Conservation (phyloP, 1,284 basidiomycete species). For the Cutaneotrichosporon mucoides region DNA sequence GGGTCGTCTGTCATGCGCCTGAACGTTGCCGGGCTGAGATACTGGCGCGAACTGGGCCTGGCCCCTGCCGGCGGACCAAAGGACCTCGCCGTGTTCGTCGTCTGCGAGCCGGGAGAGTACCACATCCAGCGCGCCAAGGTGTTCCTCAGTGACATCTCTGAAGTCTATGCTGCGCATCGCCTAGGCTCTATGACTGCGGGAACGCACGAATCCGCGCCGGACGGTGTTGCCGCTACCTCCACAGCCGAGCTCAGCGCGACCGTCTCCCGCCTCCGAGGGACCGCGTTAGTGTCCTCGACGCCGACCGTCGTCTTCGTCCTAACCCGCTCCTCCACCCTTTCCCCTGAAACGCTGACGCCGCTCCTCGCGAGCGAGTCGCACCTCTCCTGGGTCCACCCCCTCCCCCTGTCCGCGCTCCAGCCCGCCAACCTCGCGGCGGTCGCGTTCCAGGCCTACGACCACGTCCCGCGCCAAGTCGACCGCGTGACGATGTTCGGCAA, state of each 20-base stretch:
- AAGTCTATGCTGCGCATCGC: slow-evolving; percentile 20
- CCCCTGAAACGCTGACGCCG: slow-evolving; percentile 1
- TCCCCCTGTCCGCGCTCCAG: slow-evolving; percentile 7
- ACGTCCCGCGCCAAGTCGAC: slow-evolving; percentile 18
- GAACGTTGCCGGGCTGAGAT: slow-evolving; percentile 31
- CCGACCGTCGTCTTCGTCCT: slow-evolving; percentile 16
- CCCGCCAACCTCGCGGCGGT: slow-evolving; percentile 19
- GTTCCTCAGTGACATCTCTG: slow-evolving; percentile 19
- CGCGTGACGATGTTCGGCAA: slow-evolving; percentile 23
- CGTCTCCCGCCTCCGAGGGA: slow-evolving; percentile 1
- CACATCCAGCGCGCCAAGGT: slow-evolving; percentile 7
- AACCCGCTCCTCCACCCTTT: background rate
- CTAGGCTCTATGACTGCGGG: slow-evolving; percentile 8
- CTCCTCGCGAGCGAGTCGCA: background rate
- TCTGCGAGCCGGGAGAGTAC: slow-evolving; percentile 21
- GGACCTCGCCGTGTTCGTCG: slow-evolving; percentile 24
- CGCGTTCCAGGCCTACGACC: slow-evolving; percentile 36
- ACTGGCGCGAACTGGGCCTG: slow-evolving; percentile 42
- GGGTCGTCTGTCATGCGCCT: slow-evolving; percentile 29
- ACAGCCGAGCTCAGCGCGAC: background rate
- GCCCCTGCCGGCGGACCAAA: slow-evolving; percentile 40
- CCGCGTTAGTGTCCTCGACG: background rate
- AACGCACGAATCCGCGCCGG: background rate
- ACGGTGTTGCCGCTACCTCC: slow-evolving; percentile 3
- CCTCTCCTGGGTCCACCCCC: background rate